phyloP scores from a whole-genome alignment of 148 eudicot genomes.

The Chenopodium formosanum region DNA sequence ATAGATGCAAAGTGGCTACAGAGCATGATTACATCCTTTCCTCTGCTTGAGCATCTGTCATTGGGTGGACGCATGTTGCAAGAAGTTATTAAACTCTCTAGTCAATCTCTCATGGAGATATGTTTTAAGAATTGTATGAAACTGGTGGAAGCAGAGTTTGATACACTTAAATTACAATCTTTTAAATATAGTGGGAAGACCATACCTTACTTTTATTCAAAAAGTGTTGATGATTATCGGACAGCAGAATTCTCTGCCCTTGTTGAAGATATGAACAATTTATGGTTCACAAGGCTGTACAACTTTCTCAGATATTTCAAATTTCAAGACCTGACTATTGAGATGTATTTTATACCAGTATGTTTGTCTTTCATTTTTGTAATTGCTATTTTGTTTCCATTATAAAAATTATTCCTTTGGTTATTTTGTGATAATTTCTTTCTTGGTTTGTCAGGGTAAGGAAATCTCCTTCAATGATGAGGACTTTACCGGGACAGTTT shows the following conservation, averaged over 20 bases:
- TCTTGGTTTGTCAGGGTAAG: conserved; percentile 8
- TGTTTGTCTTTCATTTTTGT: neutral
- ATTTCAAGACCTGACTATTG: conserved; percentile 19
- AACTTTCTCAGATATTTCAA: conserved; percentile 15
- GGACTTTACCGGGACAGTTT: conserved; percentile 1
- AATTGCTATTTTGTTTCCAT: neutral
- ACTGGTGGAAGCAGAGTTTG: too few relatives aligned
- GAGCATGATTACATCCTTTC: too few relatives aligned
- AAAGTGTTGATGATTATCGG: too few relatives aligned
- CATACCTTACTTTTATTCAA: too few relatives aligned
- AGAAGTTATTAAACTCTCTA: too few relatives aligned
- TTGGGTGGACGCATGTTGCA: too few relatives aligned
- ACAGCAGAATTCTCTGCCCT: neutral
- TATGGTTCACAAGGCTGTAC: conserved; percentile 19
- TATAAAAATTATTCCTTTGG: neutral
- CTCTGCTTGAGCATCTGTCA: too few relatives aligned
- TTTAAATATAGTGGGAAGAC: too few relatives aligned
- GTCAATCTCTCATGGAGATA: too few relatives aligned
- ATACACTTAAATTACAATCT: too few relatives aligned
- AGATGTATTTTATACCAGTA: conserved; percentile 11
- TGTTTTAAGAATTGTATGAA: too few relatives aligned
- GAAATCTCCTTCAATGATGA: conserved; percentile 9
- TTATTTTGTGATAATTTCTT: neutral
- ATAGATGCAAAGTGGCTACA: too few relatives aligned
- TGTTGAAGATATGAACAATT: conserved; percentile 3